Base-by-base conservation (phyloP, 1,284 basidiomycete genomes). In the Cutaneotrichosporon dermatis region DNA sequence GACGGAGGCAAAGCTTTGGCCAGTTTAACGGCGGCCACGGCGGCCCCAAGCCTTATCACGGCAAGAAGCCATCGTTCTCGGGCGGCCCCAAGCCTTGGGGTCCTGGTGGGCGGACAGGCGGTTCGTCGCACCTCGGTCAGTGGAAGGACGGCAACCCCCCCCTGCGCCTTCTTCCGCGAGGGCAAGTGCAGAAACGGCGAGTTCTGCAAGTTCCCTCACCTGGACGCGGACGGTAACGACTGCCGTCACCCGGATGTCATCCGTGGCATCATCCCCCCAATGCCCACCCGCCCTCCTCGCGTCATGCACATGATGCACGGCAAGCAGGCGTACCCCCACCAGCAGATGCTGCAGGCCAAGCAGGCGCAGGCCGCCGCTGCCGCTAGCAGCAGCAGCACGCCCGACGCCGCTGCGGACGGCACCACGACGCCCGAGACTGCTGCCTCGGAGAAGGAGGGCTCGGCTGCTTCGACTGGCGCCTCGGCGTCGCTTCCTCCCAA, bases 131-230 rank as follows among this genome's bases (percentile, higher is more conserved):
- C 58, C 64, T 71, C 36, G 75, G 74, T 34, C 61, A 64, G 12
- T 78, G 76, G 76, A 78, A 75, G 63, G 75, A 78, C 58, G 76
- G 76, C n/a, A 66, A 69, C 54, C 76, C 76, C 76, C 46, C 70
- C 76, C 1, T 78, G 76, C 50, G 73, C 73, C 53, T 78, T 78
- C 63, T 78, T 75, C 68, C 64, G 58, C 13, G 72, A 76, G 62
- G 71, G 66, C 57, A 78, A 78, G 64, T 78, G 76, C 63, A 68
- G 75, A 59, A 78, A 77, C 62, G 74, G 73, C 39, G 75, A 77
- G 53, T 75, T 70, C 66, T 78, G 76, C 69, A 78, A 76, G 65
- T 78, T 78, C 70, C 76, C 76, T 41, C 76, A 78, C 60, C 60
- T 78, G 16, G 71, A 75, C 57, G 64, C 71, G 25, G 71, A 76